These are phyloP conservation scores for Fusarium xylarioides DNA, from an alignment of 2,329 filamentous ascomycete genomes.

Conservation along the genomic window DNA sequence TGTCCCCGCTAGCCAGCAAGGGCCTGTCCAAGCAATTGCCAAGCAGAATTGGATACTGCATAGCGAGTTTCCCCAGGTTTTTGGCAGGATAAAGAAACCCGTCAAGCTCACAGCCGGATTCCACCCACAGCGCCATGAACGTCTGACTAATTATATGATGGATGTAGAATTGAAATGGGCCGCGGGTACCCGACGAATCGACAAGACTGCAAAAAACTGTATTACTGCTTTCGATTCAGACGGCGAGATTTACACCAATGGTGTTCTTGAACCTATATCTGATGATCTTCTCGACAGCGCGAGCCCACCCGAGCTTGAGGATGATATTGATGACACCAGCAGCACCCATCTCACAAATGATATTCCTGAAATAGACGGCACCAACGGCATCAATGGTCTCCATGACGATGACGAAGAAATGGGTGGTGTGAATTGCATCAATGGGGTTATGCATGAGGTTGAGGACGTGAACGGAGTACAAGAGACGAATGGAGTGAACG, in stretches of 20 bases:
- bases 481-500: conserved; percentile 22
- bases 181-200: conserved; percentile 51
- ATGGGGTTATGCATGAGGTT: conserved; percentile 17
- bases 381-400: conserved; percentile 8
- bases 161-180: conserved; percentile 60
- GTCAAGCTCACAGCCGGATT: conserved; percentile 43
- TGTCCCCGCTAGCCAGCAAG: conserved; percentile 31
- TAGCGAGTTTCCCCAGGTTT: conserved; percentile 54
- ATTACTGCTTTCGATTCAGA: conserved; percentile 54
- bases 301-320: conserved; percentile 17
- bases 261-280: conserved; percentile 33
- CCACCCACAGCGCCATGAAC: conserved; percentile 34
- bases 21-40: conserved; percentile 30
- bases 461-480: background rate
- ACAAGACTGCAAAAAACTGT: conserved; percentile 55
- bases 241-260: conserved; percentile 37
- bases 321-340: conserved; percentile 16
- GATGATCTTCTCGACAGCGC: conserved; percentile 29
- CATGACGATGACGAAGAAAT: conserved; percentile 11
- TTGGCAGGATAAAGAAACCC: conserved; percentile 52
- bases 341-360: conserved; percentile 14
- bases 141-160: conserved; percentile 57
- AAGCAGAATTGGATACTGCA: conserved; percentile 51
- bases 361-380: conserved; percentile 12
- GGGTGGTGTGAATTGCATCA: conserved; percentile 5